Evolutionary conservation across 805 yeast genomes (phyloP), one percentile per base, ranked within the genome.

Genomic region (Saturnispora besseyi): DNA sequence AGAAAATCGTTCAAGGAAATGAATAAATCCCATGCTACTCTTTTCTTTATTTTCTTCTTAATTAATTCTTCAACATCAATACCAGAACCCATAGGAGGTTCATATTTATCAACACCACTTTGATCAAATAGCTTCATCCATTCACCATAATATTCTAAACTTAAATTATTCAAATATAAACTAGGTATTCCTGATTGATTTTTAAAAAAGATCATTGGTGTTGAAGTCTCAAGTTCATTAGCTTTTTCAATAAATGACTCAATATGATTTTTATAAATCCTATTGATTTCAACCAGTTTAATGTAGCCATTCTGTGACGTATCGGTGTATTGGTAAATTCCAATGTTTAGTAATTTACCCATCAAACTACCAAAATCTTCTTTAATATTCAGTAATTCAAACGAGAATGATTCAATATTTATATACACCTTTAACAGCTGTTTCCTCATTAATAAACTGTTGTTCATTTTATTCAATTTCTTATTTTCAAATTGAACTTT

Each of bases 61-160:
- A 18, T 3, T 3, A 36, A n/a, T 8, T n/a, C 22, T 21, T 24
- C 37, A 69, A 57, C 22, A 15, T 38, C 31, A 13, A 24, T 7
- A 10, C 24, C 43, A 2, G 26, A 10, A 3, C 29, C 24, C 5
- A 40, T 33, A 18, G 36, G 69, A 15, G 46, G 45, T 49, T 55
- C 44, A 12, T 40, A 38, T 29, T 54, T 49, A 29, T 46, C 48
- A n/a, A 33, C 18, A 5, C 41, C 50, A 36, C 33, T 29, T 13
- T 46, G 45, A 11, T 70, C 77, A 43, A 81, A 66, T 21, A 75
- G 51, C 5, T 67, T 53, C 15, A 84, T 51, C 84, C 90, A 78
- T 24, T 67, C 63, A 0, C 89, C 78, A 56, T 79, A 75, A 56
- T 84, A 85, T 38, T 81, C 78, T 2, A 83, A 7, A 5, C 67